Evolutionary conservation across 2,329 filamentous ascomycete genomes (phyloP).

Genomic region (Phialophora macrospora): DNA sequence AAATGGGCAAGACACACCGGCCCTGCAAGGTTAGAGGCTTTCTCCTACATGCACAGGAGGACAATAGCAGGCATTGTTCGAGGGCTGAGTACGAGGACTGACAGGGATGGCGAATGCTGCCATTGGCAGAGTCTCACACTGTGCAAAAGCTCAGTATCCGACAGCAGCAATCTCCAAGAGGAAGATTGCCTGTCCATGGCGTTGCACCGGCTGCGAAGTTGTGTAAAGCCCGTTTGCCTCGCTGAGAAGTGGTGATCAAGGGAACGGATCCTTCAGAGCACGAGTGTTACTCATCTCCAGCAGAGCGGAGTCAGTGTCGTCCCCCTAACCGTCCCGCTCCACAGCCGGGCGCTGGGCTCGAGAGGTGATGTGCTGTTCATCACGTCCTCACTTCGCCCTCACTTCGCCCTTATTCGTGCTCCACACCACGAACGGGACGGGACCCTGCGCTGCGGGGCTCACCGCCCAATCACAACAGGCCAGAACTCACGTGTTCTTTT

Average conservation of each 20-base stretch:
- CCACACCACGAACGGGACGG: conserved; percentile 2
- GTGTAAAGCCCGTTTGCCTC: not conserved
- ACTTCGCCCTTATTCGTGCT: not conserved
- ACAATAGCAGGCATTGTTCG: not conserved
- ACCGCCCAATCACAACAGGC: not conserved
- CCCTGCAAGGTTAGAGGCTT: not conserved
- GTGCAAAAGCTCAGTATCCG: not conserved
- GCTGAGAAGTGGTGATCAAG: too few relatives aligned
- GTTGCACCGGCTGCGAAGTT: not conserved
- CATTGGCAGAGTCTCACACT: not conserved
- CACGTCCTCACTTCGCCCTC: not conserved
- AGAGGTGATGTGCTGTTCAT: not conserved
- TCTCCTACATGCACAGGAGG: not conserved
- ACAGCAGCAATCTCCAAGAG: not conserved
- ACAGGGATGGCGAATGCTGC: not conserved
- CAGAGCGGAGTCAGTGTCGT: not conserved
- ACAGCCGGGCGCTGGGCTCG: too few relatives aligned
- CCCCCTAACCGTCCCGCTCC: too few relatives aligned
- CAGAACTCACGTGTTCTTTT: conserved; percentile 10
- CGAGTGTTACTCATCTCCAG: not conserved
- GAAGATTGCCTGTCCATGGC: conserved; percentile 1
- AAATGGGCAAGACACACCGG: not conserved
- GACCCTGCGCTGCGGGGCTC: not conserved
- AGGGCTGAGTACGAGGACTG: not conserved
- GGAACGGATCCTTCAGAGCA: not conserved